phyloP scores from a whole-genome alignment of 495 filamentous ascomycete species.

The Rhizodiscina lignyota region DNA sequence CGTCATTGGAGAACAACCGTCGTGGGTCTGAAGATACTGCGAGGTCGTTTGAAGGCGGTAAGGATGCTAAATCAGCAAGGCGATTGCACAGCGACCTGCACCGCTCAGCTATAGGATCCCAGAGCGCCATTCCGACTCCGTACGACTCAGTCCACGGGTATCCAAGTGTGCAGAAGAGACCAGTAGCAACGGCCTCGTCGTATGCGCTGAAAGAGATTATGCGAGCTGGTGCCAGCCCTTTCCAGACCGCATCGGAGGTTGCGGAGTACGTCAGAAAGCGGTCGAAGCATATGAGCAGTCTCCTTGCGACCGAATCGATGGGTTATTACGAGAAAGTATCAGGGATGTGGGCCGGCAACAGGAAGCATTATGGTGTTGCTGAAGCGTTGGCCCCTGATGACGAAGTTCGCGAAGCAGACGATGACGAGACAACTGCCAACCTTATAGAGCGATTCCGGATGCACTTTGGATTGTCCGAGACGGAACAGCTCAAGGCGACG shows the following conservation, averaged over 20 bases:
- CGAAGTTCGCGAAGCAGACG: constrained; percentile 42
- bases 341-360: constrained; percentile 89
- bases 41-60: constrained; percentile 12
- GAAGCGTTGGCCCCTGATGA: constrained; percentile 50
- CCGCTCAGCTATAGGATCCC: too few species aligned
- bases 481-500: constrained; percentile 75
- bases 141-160: too few species aligned
- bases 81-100: too few species aligned
- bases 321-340: constrained; percentile 95
- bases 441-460: constrained; percentile 63
- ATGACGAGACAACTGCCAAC: constrained; percentile 43
- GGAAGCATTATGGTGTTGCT: constrained; percentile 70
- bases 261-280: constrained; percentile 67
- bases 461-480: constrained; percentile 74
- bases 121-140: too few species aligned
- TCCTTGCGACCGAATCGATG: constrained; percentile 88
- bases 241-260: constrained; percentile 73
- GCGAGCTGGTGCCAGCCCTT: constrained; percentile 58
- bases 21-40: constrained; percentile 29
- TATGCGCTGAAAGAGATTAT: constrained; percentile 55
- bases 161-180: constrained; percentile 2
- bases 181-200: constrained; percentile 27
- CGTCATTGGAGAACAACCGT: constrained; percentile 11
- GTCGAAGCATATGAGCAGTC: constrained; percentile 63
- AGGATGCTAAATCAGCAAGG: too few species aligned